Evolutionary conservation across 2,329 filamentous ascomycete species (phyloP).

Genomic region (Fusarium tuaranense): DNA sequence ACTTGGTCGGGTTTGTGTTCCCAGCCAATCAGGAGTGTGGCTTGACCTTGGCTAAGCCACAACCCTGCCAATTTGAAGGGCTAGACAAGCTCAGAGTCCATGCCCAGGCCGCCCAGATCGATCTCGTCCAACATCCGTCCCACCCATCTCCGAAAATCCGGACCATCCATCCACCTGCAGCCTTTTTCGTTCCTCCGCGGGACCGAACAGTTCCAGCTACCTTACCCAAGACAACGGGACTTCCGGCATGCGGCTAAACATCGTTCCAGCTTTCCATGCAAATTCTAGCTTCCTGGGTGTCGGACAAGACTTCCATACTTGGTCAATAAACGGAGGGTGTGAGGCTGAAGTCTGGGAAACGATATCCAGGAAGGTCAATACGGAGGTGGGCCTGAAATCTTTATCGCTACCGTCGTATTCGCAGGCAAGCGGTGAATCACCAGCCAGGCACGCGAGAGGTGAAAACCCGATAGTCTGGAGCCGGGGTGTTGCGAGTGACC

Average conservation of each 20-base stretch:
- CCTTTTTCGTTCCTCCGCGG: conserved; percentile 19
- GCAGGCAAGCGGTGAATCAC: conserved; percentile 9
- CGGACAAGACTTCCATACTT: conserved; percentile 17
- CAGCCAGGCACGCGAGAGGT: conserved; percentile 2
- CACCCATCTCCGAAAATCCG: conserved; percentile 20
- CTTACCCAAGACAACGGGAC: conserved; percentile 16
- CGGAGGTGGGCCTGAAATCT: background rate
- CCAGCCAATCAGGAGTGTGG: conserved; percentile 36
- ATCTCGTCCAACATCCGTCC: conserved; percentile 25
- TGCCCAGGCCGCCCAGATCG: conserved; percentile 32
- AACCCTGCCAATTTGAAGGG: conserved; percentile 2
- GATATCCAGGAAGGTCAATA: background rate
- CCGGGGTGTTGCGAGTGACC: conserved; percentile 4
- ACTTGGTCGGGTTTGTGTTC: conserved; percentile 19
- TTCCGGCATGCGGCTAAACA: conserved; percentile 18
- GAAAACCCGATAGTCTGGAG: conserved; percentile 13
- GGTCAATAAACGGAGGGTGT: background rate
- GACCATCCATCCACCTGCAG: conserved; percentile 13
- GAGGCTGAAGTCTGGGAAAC: background rate
- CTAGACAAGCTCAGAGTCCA: conserved; percentile 13
- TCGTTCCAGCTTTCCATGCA: conserved; percentile 1
- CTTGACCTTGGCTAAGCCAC: conserved; percentile 35
- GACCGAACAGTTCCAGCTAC: conserved; percentile 6
- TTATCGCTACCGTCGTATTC: conserved; percentile 2
- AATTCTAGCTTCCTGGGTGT: background rate